phyloP scores from a whole-genome alignment of 2,329 filamentous ascomycete genomes.

The Ophiosphaerella narmari region DNA sequence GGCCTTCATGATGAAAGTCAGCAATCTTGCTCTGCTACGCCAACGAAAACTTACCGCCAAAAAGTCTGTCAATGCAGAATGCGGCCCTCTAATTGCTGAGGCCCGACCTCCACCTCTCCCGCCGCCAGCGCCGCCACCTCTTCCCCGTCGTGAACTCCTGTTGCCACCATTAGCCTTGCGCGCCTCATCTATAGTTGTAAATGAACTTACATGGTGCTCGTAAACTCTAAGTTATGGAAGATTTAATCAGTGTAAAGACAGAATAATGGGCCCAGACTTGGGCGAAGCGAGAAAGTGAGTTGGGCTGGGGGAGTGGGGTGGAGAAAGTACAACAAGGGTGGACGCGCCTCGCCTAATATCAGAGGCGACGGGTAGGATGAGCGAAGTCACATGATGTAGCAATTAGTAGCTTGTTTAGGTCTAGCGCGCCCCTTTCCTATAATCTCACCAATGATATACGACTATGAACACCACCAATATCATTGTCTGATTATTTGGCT shows the following conservation, averaged over 20 bases:
- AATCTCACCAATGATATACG: too few relatives aligned
- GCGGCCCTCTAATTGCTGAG: slow-evolving; percentile 59
- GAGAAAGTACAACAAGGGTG: neutral
- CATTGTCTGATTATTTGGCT: too few relatives aligned
- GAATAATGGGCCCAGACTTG: neutral
- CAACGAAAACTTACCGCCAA: slow-evolving; percentile 59
- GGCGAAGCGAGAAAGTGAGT: neutral
- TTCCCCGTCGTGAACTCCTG: slow-evolving; percentile 42
- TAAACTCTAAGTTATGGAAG: neutral
- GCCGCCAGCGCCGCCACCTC: slow-evolving; percentile 39
- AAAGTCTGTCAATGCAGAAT: slow-evolving; percentile 71
- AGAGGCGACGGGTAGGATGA: too few relatives aligned
- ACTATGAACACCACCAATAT: too few relatives aligned
- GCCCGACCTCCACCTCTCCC: slow-evolving; percentile 49
- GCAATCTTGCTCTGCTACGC: neutral
- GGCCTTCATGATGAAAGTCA: slow-evolving; percentile 50
- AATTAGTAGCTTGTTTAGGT: too few relatives aligned
- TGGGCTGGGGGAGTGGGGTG: neutral
- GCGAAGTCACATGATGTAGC: too few relatives aligned
- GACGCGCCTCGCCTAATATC: too few relatives aligned
- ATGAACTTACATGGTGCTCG: neutral
- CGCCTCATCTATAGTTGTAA: neutral
- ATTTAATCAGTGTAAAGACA: neutral
- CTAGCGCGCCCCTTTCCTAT: too few relatives aligned
- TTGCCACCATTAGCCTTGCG: slow-evolving; percentile 26